Evolutionary conservation across 768 basidiomycete genomes (phyloP), one percentile per base, ranked within the genome.

Genomic region (Boletus sp.): DNA sequence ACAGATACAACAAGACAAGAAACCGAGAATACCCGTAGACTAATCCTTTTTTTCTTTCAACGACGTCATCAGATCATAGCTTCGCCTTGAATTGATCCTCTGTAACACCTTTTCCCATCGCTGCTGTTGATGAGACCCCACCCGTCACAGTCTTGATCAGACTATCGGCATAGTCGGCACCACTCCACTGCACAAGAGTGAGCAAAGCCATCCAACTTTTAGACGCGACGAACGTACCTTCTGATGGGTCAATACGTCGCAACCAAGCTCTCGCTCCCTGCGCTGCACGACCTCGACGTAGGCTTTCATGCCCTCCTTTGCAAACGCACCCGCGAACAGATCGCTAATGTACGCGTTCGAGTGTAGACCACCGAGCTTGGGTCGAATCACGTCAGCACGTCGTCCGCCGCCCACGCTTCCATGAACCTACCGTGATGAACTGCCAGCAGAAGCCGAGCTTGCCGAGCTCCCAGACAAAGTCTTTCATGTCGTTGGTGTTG

Each of bases 401-500:
- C 36, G 8, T 10, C 24, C 5, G 1, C 55, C 54, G 9, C 48
- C 8, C 1, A 49, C 47, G 7, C 20, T 10, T 15, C 47, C 8
- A 18, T 39, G 32, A n/a, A 71, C 90, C 66, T 50, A 94, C 92
- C 64, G 95, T 97, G 74, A 98, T 97, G 78, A 99, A 98, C 73
- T 98, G 95, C 94, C 95, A 98, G 64, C 94, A 88, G 74, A 98
- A 98, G 36, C 95, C 95, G 47, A 97, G 84, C 78, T 90, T 95
- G 47, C 92, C 96, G 28, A 99, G 80, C 66, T 92, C 82, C 96
- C 95, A 96, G 37, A 98, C 83, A 70, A 83, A 98, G 39, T 80
- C 75, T 72, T 91, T 81, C 93, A 93, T 98, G 63, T 94, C 92
- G 60, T 80, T 78, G 64, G 87, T 82, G 42, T 82, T 85, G 17